Base-by-base conservation (phyloP, 176 grass and related monocot species). In the Carex pumila region DNA sequence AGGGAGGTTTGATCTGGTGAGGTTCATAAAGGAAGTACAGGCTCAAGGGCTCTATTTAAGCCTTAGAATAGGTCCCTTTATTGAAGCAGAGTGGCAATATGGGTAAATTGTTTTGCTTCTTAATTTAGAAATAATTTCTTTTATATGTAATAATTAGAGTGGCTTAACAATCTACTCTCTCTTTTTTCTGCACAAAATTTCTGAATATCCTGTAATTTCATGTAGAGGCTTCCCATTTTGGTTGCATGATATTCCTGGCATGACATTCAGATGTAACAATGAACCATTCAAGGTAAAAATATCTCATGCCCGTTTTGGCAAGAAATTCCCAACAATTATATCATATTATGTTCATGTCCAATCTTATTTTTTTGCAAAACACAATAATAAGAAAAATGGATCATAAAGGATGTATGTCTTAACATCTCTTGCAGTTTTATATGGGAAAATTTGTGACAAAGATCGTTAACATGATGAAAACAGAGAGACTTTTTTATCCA, bases 81-180 rank as follows among this genome's bases (percentile, higher is more conserved):
- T 93, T 41, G 86, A 95, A 77, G 77, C 95, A 0, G 95, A 98
- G 85, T 98, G 95, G 95, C 94, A 93, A 73, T 98, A 98, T 31
- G 95, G 95, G 92, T 98, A 95, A 37, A 34, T 71, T 18, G 22
- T 67, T 59, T 47, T 82, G 3, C 22, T 60, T 81, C 53, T 55
- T 29, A 50, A 19, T 39, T 7, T 43, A 41, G 29, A 45, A 58
- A 59, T 53, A 63, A 45, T 55, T 39, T 37, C 25, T 32, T 70
- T 2, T 10, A 4, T 78, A 78, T 9, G 14, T 53, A 32, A 6
- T 30, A 6, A 56, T 57, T 4, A 31, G 34, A 79, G 2, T 6
- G 18, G 43, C 18, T 22, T 25, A 79, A 79, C 15, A 54, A 3
- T 49, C 15, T 22, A 79, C 0, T 43, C 22, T 54, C 3, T 21